phyloP scores from a whole-genome alignment of 2,329 filamentous ascomycete species.

The Geoglossum cookeanum region DNA sequence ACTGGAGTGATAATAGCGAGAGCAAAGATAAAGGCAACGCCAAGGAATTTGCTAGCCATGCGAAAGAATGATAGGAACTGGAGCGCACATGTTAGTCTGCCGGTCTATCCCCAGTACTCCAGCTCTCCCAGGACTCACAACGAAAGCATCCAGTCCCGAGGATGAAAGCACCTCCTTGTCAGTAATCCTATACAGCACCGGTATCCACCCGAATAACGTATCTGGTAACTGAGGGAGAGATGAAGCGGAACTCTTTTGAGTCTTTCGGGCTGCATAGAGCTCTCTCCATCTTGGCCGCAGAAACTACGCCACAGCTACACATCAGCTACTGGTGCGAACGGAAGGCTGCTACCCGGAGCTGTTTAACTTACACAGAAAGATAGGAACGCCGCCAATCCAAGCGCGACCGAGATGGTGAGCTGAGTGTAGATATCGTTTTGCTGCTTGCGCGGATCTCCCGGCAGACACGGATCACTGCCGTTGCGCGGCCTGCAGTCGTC shows the following conservation, averaged over 20 bases:
- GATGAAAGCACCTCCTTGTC: slow-evolving; percentile 80
- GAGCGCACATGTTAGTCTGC: background rate
- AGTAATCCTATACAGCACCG: slow-evolving; percentile 61
- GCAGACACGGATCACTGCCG: background rate
- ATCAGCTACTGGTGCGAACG: background rate
- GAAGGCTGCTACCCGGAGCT: background rate
- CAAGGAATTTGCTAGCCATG: slow-evolving; percentile 73
- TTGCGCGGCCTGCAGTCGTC: background rate
- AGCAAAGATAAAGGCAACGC: slow-evolving; percentile 64
- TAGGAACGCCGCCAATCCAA: slow-evolving; percentile 54
- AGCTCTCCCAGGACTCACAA: slow-evolving; percentile 35
- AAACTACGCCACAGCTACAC: slow-evolving; percentile 31
- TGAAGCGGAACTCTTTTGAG: slow-evolving; percentile 44
- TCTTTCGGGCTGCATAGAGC: slow-evolving; percentile 77
- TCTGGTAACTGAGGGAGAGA: slow-evolving; percentile 62
- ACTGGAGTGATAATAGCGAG: slow-evolving; percentile 67
- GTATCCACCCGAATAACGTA: slow-evolving; percentile 84
- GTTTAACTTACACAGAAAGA: slow-evolving; percentile 48
- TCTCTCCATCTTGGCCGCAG: slow-evolving; percentile 81
- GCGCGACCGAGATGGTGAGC: slow-evolving; percentile 48
- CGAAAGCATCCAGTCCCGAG: slow-evolving; percentile 86
- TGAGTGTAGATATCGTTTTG: slow-evolving; percentile 35
- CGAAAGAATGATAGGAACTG: slow-evolving; percentile 88
- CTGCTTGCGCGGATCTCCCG: background rate
- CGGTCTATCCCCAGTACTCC: background rate